Percentiles rank a stretch among this genome's conserved stretches.
phyloP scores from a whole-genome alignment of 495 filamentous ascomycete genomes.

The Trichoderma virens region DNA sequence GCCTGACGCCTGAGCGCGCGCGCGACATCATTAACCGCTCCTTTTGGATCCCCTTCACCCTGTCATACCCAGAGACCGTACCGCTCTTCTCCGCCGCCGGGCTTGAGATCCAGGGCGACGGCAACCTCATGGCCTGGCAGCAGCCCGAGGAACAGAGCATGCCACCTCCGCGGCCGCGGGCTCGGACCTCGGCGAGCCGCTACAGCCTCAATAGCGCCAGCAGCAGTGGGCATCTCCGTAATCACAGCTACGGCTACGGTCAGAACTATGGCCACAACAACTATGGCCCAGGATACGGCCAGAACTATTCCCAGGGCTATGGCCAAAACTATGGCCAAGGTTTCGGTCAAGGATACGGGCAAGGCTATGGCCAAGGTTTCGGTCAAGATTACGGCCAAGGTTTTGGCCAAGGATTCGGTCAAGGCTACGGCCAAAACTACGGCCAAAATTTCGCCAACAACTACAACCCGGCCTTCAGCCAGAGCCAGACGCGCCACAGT shows the following conservation, averaged over 20 bases:
- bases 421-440: no score
- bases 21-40: neutral
- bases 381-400: no score
- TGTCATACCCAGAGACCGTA: slow-evolving; percentile 2
- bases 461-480: neutral
- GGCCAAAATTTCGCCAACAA: neutral
- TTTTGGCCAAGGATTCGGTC: no score
- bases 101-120: neutral
- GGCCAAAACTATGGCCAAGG: no score
- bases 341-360: no score
- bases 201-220: neutral
- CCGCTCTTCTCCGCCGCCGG: neutral
- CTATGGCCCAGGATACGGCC: no score
- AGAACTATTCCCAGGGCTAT: no score
- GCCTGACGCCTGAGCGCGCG: neutral
- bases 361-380: no score
- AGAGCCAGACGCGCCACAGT: neutral
- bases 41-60: slow-evolving; percentile 10
- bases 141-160: neutral
- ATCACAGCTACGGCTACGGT: no score
- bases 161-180: neutral
- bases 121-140: neutral
- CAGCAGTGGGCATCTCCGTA: neutral
- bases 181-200: neutral
- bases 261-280: no score